Percentiles rank a stretch among this genome's conserved stretches.
These are phyloP conservation scores for Cnidoscolus chayamansa DNA, from an alignment of 441 rosid genomes.

Conservation along the genomic window DNA sequence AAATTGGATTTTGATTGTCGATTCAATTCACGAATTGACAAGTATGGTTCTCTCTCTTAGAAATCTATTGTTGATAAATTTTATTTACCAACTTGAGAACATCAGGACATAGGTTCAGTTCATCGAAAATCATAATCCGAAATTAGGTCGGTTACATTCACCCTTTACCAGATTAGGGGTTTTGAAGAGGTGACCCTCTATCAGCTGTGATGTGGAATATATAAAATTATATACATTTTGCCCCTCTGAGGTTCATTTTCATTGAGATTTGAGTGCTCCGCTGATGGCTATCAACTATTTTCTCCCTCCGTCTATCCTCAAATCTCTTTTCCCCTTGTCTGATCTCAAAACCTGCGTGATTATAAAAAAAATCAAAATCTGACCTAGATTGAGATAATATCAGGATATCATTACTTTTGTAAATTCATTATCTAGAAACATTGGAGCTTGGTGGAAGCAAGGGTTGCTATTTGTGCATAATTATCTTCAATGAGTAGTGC, in stretches of 20 bases:
- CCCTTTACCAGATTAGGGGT: too few relatives aligned
- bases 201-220: background rate
- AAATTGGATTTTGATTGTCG: too few relatives aligned
- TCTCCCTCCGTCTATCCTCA: background rate
- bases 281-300: background rate
- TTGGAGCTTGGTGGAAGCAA: background rate
- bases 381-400: background rate
- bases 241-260: background rate
- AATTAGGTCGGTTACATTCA: background rate
- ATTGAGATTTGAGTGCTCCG: background rate
- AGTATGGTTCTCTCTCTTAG: too few relatives aligned
- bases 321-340: background rate
- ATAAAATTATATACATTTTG: background rate
- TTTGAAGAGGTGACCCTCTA: too few relatives aligned
- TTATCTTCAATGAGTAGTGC: background rate
- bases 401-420: background rate
- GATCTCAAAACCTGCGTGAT: background rate
- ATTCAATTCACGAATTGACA: too few relatives aligned
- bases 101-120: background rate
- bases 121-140: background rate
- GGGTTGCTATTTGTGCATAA: background rate
- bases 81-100: background rate
- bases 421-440: background rate
- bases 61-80: background rate
- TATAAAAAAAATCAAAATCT: background rate